phyloP scores from a whole-genome alignment of 129 eudicot species.

The Centrapalus pauciflorus region DNA sequence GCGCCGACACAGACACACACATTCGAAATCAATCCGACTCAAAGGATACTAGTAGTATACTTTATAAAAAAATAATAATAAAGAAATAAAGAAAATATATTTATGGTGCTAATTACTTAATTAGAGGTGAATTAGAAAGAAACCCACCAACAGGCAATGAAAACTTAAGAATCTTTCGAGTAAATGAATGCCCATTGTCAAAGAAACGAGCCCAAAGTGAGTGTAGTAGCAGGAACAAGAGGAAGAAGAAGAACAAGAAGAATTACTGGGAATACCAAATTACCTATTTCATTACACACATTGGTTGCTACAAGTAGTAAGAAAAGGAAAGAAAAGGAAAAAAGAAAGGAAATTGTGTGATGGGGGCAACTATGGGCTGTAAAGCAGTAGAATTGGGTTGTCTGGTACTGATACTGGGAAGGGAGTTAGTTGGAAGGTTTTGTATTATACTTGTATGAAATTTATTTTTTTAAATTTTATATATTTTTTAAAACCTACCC shows the following conservation, averaged over 20 bases:
- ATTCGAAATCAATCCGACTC: conserved; percentile 11
- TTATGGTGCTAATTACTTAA: background rate
- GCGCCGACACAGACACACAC: conserved; percentile 52
- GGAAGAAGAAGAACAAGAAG: background rate
- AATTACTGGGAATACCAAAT: too few species aligned
- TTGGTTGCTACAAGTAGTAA: conserved; percentile 5
- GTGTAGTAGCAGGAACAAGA: background rate
- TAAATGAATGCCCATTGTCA: conserved; percentile 1
- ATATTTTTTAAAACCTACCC: too few species aligned
- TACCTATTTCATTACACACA: background rate
- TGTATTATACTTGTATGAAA: conserved; percentile 4
- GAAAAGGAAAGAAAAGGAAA: background rate
- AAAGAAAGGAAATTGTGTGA: background rate
- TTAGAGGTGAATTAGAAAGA: background rate
- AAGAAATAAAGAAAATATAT: background rate
- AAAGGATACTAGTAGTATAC: background rate
- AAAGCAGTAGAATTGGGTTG: conserved; percentile 49
- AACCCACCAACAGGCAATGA: background rate
- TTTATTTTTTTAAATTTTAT: too few species aligned
- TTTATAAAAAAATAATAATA: background rate
- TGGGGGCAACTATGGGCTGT: conserved; percentile 39
- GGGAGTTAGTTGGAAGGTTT: conserved; percentile 31
- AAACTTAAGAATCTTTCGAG: background rate
- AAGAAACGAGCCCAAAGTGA: background rate
- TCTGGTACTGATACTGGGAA: conserved; percentile 41